These are phyloP conservation scores for Daldinia loculata DNA, from an alignment of 495 filamentous ascomycete species.

Conservation along the genomic window DNA sequence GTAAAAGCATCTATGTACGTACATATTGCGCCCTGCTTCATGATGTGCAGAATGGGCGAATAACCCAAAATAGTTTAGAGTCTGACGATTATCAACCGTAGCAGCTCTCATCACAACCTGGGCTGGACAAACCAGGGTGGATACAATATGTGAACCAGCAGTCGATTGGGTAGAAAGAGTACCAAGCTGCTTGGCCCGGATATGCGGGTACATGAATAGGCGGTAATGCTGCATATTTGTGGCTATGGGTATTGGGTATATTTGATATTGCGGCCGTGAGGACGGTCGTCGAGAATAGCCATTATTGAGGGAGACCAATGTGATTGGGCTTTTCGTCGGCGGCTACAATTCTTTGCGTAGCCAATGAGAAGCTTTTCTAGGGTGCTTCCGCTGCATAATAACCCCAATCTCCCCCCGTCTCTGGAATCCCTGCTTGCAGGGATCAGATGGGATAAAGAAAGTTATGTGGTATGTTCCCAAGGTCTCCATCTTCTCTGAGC, in stretches of 20 bases:
- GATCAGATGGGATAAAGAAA: slow-evolving; percentile 14
- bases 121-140: slow-evolving; percentile 3
- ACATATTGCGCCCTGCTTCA: slow-evolving; percentile 29
- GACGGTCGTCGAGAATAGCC: slow-evolving; percentile 38
- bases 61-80: slow-evolving; percentile 33
- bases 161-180: slow-evolving; percentile 35
- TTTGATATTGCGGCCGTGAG: slow-evolving; percentile 28
- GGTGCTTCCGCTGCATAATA: slow-evolving; percentile 36
- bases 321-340: slow-evolving; percentile 56
- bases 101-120: slow-evolving; percentile 23
- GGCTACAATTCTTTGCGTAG: slow-evolving; percentile 47
- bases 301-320: slow-evolving; percentile 35
- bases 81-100: slow-evolving; percentile 24
- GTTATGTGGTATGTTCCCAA: neutral
- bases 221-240: slow-evolving; percentile 31
- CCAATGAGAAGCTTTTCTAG: slow-evolving; percentile 48
- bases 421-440: slow-evolving; percentile 19
- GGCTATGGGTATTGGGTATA: slow-evolving; percentile 32
- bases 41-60: slow-evolving; percentile 42
- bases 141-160: slow-evolving; percentile 31
- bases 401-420: slow-evolving; percentile 25
- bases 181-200: slow-evolving; percentile 8
- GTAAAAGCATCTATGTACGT: slow-evolving; percentile 20
- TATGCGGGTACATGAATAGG: slow-evolving; percentile 27
- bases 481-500: neutral